A percentile compares a stretch with the other conserved stretches of the same genome.
Evolutionary conservation across 208 protist genomes (phyloP).

Genomic region (Novymonas esmeraldas): DNA sequence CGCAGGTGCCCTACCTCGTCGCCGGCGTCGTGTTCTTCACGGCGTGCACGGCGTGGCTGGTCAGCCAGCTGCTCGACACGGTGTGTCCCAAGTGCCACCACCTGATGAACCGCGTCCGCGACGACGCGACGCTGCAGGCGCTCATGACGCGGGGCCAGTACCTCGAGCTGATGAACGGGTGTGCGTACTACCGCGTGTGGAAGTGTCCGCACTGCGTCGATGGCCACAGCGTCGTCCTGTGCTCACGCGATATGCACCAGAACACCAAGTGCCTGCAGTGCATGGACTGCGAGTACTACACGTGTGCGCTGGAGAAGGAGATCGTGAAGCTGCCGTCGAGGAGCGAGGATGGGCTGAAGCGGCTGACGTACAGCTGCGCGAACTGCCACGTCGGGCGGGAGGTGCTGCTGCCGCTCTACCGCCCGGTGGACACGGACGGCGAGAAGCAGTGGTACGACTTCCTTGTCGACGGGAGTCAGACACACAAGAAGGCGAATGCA

Average conservation of each 20-base stretch:
- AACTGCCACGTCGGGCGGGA: conserved; percentile 80
- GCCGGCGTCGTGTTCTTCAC: conserved; percentile 64
- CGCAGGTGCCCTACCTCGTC: conserved; percentile 64
- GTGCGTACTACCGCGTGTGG: conserved; percentile 84
- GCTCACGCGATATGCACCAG: conserved; percentile 83
- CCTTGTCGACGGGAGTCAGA: conserved; percentile 64
- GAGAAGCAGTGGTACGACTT: conserved; percentile 84
- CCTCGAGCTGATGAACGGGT: conserved; percentile 77
- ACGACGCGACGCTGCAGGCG: conserved; percentile 59
- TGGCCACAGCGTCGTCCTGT: conserved; percentile 59
- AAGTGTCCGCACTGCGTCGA: conserved; percentile 71
- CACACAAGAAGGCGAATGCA: conserved; percentile 52
- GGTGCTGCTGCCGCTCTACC: conserved; percentile 76
- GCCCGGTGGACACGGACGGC: conserved; percentile 68
- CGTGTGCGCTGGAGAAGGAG: conserved; percentile 70
- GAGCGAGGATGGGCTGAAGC: conserved; percentile 82
- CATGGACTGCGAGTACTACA: conserved; percentile 90
- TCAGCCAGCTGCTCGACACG: conserved; percentile 78
- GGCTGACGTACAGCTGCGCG: conserved; percentile 74
- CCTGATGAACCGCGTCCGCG: conserved; percentile 76
- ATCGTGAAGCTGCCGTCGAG: conserved; percentile 81
- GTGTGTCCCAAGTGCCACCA: conserved; percentile 73
- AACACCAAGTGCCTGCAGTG: conserved; percentile 82
- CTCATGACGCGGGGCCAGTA: conserved; percentile 78
- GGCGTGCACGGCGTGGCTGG: conserved; percentile 53